Evolutionary conservation across 2,329 filamentous ascomycete species (phyloP).

Genomic region (Aspergillus pseudotamarii): DNA sequence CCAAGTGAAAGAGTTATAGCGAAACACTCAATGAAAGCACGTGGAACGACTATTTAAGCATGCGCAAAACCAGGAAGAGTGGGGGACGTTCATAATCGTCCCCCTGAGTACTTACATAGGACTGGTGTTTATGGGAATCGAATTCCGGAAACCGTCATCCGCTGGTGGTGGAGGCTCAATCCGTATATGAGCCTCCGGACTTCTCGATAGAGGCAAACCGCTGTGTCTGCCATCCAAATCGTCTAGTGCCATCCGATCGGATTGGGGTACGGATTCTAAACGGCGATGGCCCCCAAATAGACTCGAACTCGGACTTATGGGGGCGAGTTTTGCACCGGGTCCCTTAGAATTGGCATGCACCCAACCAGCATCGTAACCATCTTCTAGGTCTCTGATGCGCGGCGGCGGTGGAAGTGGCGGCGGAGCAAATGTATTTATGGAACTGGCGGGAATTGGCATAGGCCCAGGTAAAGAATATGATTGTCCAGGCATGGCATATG

Average conservation of each 20-base stretch:
- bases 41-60: background rate
- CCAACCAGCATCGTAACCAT: constrained; percentile 65
- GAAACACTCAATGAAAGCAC: background rate
- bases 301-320: constrained; percentile 54
- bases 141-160: constrained; percentile 38
- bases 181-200: constrained; percentile 38
- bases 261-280: constrained; percentile 33
- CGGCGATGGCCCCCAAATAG: constrained; percentile 50
- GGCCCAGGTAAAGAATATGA: constrained; percentile 52
- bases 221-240: constrained; percentile 39
- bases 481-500: constrained; percentile 45
- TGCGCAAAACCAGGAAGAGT: background rate
- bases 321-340: constrained; percentile 50
- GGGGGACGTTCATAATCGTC: background rate
- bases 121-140: constrained; percentile 31
- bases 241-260: constrained; percentile 41
- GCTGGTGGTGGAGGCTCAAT: constrained; percentile 37
- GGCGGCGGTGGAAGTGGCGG: constrained; percentile 69
- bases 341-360: constrained; percentile 61
- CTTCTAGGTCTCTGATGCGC: constrained; percentile 58
- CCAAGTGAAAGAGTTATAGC: background rate
- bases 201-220: constrained; percentile 32
- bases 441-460: constrained; percentile 65
- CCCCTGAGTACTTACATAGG: constrained; percentile 36
- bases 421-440: constrained; percentile 51